Evolutionary conservation across 768 basidiomycete genomes (phyloP), one percentile per base, ranked within the genome.

Genomic region (Tricholoma flavovirens): DNA sequence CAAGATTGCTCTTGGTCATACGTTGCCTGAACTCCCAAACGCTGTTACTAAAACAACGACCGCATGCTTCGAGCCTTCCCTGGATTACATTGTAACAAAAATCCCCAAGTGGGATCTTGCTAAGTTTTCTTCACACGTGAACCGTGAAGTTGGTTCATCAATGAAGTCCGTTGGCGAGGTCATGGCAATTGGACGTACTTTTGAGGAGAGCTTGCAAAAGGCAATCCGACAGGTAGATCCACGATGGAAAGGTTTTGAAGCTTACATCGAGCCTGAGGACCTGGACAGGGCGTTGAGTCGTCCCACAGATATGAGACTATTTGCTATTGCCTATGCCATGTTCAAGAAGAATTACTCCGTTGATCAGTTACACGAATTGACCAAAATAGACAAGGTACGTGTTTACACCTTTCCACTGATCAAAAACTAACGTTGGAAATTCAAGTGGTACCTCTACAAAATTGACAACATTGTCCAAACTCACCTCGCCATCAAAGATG

Each of bases 151-250:
- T 53, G 97, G 96, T 22, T 98, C 95, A 2, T 84, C 96, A 15
- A 98, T 99, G 97, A 99, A 99, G 74, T 94, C 92, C 14, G 97
- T 99, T 54, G 97, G 97, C 54, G 97, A 99, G 72, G 96, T 99
- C 67, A 99, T 99, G 97, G 96, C 96, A 62, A 98, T 99, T 64
- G 97, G 97, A 35, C 88, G 97, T 62, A 99, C 97, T 1, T 99
- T 98, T 64, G 97, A 99, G 73, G 97, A 99, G 71, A 93, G 90
- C 66, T 78, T 99, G 66, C 97, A 98, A 70, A 99, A 99, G 74
- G 97, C 97, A 49, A 90, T 99, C 58, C 88, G 97, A 59, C 93
- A 97, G 77, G 90, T 98, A 35, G 96, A 98, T 70, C 97, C 97
- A 26, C 83, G 90, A 29, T 99, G 92, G 84, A 84, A 89, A 67